Evolutionary conservation across 768 basidiomycete genomes (phyloP), one percentile per base, ranked within the genome.

Genomic region (Leccinum ochraceum): DNA sequence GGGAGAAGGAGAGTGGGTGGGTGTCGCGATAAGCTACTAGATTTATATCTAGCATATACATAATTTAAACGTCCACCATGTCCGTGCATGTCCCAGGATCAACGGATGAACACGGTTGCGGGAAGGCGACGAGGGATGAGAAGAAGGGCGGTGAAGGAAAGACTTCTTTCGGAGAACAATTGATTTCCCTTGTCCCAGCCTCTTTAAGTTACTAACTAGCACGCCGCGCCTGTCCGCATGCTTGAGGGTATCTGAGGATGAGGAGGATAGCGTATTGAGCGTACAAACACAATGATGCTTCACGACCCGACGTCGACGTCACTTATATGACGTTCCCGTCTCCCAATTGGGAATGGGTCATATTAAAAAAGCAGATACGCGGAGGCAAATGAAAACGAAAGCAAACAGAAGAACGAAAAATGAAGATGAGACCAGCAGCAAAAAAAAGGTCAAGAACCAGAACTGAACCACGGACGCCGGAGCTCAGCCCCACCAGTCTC

Each of bases 1-100:
- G 32, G 24, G 16, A 32, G 17, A 53, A 28, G 32, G 30, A 20
- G 34, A 17, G 32, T 39, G 5, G 28, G 28, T 37, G 14, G 32
- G 59, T 53, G n/a, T 42, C n/a, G 42, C 56, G 66, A 60, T 65
- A 69, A 68, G 66, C 56, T 62, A 65, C 60, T 44, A n/a, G 42
- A 44, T 44, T 44, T 62, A 65, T 55, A 61, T 54, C 53, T 24
- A 56, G 39, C 14, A 49, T 56, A 62, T 67, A 62, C 48, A 59
- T 65, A 60, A 16, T 44, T 44, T 10, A 44, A 44, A n/a, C 42
- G 42, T n/a, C 42, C 37, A 39, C 50, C 55, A 51, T 7, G 51
- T 53, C 54, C 54, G 26, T 48, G 13, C 32, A 52, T 34, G 42
- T 48, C 48, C 51, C 37, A 66, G 48, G 22, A 59, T 60, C 57